Evolutionary conservation across 257 asterid genomes (phyloP).

Genomic region (Rauvolfia tetraphylla): DNA sequence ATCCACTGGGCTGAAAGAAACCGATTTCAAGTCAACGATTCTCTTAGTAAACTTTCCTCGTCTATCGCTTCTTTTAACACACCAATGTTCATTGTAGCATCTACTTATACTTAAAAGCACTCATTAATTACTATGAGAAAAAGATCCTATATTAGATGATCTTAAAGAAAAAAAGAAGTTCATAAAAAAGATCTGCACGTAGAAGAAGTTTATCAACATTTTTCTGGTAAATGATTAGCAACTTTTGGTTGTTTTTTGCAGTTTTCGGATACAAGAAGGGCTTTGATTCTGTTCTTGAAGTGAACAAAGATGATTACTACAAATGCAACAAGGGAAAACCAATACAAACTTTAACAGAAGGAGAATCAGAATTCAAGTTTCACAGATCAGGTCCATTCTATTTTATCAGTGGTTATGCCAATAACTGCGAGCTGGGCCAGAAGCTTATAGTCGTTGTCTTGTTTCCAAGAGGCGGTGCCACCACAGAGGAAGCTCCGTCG

Average conservation of each 20-base stretch:
- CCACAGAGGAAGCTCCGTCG: neutral
- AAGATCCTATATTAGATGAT: too few species aligned
- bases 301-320: conserved; percentile 40
- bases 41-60: conserved; percentile 25
- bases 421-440: conserved; percentile 55
- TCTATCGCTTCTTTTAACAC: neutral
- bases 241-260: conserved; percentile 8
- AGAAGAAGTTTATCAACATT: neutral
- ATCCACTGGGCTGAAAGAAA: conserved; percentile 33
- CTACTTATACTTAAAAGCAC: too few species aligned
- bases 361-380: conserved; percentile 41
- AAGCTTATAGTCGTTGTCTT: conserved; percentile 47
- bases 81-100: neutral
- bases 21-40: conserved; percentile 38
- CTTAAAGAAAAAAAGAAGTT: too few species aligned
- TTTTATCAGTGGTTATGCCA: conserved; percentile 51
- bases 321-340: conserved; percentile 45
- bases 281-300: conserved; percentile 55
- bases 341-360: conserved; percentile 32
- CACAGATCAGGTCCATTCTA: conserved; percentile 53
- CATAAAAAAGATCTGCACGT: neutral
- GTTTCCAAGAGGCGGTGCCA: conserved; percentile 26
- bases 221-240: neutral
- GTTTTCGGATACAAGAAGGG: conserved; percentile 51
- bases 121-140: neutral